Base-by-base conservation (phyloP, 495 filamentous ascomycete genomes). In the Hyphodiscus hymeniophilus region DNA sequence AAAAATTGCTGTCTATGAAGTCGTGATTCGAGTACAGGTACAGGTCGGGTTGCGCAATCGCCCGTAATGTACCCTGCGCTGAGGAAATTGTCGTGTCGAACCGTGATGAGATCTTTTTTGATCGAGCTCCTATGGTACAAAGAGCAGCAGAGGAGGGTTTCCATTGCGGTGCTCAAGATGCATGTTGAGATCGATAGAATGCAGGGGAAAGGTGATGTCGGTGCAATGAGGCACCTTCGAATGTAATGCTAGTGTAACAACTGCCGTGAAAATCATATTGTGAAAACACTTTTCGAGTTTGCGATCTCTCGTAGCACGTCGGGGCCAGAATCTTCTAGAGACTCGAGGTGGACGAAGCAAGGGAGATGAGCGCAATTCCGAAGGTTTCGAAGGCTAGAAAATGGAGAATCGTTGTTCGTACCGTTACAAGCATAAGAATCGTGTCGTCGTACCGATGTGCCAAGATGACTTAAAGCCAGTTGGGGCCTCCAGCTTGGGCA, bases 351-450 rank as follows among this genome's bases (percentile, higher is more conserved):
- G 39, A 50, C 11, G 26, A 10, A 32, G 31, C 8, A 24, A 32
- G 38, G 48, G 48, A 42, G 40, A 16, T 33, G 40, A 46, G 36
- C 23, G 22, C n/a, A 16, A 8, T 40, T 51, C 32, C 52, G 21
- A 46, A 30, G 45, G 39, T 40, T 51, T 34, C 52, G 21, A 46
- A 30, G 45, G 39, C 48, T 50, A 38, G 48, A 54, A 60, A 57
- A 39, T 53, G 48, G 23, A 49, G 17, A 26, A 55, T 57, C 51
- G 31, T 60, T 38, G 35, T 48, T 61, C 49, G 55, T 61, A 61
- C 58, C 58, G 52, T 61, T 61, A 61, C 58, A 61, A 47, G 48
- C 50, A 51, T 55, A 43, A 51, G 49, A 49, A 58, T 61, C 58
- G 35, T 61, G 33, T 51, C 58, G 46, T 61, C 58, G 30, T 61